A percentile compares a stretch with the other conserved stretches of the same genome.
These are phyloP conservation scores for Phytopythium mirpurense DNA, from an alignment of 352 stramenopile genomes.

Conservation along the genomic window DNA sequence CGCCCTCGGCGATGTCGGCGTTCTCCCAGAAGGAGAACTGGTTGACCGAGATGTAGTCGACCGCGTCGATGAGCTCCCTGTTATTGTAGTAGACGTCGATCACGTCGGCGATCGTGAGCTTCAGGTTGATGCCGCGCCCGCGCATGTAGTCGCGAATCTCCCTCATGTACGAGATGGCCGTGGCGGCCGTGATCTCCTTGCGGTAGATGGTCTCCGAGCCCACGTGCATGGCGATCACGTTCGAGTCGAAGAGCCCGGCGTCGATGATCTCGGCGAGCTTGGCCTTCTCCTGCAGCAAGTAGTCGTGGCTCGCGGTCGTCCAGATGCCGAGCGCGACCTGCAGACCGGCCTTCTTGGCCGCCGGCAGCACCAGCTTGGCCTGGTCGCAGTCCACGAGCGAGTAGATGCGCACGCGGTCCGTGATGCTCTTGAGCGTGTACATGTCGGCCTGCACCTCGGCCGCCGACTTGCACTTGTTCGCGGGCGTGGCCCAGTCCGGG, in stretches of 20 bases:
- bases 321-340: conserved; percentile 64
- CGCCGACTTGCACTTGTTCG: conserved; percentile 38
- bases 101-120: conserved; percentile 64
- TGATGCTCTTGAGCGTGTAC: conserved; percentile 30
- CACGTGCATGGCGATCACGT: conserved; percentile 49
- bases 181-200: conserved; percentile 35
- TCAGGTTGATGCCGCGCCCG: conserved; percentile 32
- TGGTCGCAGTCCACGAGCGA: conserved; percentile 53
- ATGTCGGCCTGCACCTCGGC: conserved; percentile 53
- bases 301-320: conserved; percentile 30
- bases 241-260: conserved; percentile 32
- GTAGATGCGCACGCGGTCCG: conserved; percentile 67
- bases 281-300: conserved; percentile 40
- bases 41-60: conserved; percentile 71
- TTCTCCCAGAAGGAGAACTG: conserved; percentile 79
- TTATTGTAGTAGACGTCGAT: conserved; percentile 70
- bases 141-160: conserved; percentile 48
- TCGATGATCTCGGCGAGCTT: conserved; percentile 40
- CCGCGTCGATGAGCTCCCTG: conserved; percentile 42
- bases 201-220: conserved; percentile 72
- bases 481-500: conserved; percentile 34
- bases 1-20: conserved; percentile 38
- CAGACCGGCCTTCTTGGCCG: conserved; percentile 37
- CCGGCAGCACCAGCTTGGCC: conserved; percentile 31
- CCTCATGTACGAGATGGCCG: conserved; percentile 54